phyloP scores from a whole-genome alignment of 2,329 filamentous ascomycete genomes.

The Teratosphaeria viscida region DNA sequence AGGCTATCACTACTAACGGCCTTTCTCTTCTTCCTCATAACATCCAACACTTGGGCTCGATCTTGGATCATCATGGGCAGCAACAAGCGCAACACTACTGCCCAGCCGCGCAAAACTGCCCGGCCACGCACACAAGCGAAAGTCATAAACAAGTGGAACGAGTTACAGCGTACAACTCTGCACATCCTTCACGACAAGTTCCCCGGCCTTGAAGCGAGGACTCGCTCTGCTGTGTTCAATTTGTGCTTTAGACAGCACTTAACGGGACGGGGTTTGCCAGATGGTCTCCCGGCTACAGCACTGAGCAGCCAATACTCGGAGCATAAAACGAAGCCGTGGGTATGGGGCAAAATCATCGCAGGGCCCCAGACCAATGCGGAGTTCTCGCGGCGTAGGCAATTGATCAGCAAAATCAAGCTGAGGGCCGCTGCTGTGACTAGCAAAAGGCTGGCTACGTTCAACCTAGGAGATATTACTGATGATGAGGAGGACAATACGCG shows the following conservation, averaged over 20 bases:
- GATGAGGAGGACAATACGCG: neutral
- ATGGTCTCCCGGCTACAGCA: neutral
- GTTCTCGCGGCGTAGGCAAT: neutral
- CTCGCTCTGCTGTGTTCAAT: neutral
- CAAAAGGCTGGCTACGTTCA: neutral
- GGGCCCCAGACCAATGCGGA: neutral
- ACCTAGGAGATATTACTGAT: neutral
- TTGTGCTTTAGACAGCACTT: constrained; percentile 1
- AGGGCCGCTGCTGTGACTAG: neutral
- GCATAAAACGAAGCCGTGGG: neutral
- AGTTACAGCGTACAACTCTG: neutral
- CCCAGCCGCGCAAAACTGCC: neutral
- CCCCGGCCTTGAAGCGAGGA: neutral
- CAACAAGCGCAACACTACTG: neutral
- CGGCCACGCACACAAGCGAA: neutral
- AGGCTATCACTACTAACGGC: neutral
- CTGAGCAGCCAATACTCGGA: constrained; percentile 3
- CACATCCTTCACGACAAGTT: neutral
- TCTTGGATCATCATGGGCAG: neutral
- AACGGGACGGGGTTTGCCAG: neutral
- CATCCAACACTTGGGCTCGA: neutral
- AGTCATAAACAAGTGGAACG: neutral
- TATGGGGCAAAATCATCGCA: neutral
- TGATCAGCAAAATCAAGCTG: neutral
- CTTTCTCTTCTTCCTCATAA: too few species aligned